These are phyloP conservation scores for Peronospora belbahrii DNA, from an alignment of 352 stramenopile species.

Conservation along the genomic window DNA sequence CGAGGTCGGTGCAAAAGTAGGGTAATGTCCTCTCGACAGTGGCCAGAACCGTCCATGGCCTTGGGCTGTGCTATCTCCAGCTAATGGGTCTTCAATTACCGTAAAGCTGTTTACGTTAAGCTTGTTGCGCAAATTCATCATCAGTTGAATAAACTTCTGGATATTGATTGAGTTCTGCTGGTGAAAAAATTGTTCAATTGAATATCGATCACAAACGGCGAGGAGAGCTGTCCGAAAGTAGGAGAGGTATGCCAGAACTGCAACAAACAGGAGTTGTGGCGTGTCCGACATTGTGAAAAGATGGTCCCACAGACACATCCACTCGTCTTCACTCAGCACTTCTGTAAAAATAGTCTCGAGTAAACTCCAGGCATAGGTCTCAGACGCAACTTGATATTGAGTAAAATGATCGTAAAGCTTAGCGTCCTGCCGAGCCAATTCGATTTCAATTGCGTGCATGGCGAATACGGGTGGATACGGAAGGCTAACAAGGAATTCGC, in stretches of 20 bases:
- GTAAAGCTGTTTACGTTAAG: conserved; percentile 31
- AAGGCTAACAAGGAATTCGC: conserved; percentile 72
- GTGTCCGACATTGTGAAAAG: conserved; percentile 68
- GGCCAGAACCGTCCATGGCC: conserved; percentile 35
- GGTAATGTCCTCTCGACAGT: conserved; percentile 63
- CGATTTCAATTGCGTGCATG: conserved; percentile 56
- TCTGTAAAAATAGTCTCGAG: conserved; percentile 85
- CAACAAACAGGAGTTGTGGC: conserved; percentile 52
- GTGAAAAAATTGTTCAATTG: conserved; percentile 81
- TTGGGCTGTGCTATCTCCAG: neutral
- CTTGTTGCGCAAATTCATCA: conserved; percentile 47
- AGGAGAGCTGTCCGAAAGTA: conserved; percentile 65
- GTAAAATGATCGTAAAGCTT: conserved; percentile 77
- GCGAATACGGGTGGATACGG: conserved; percentile 74
- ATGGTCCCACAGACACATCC: conserved; percentile 85
- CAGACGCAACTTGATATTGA: conserved; percentile 44
- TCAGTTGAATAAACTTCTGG: conserved; percentile 55
- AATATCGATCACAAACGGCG: conserved; percentile 38
- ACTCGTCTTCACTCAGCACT: conserved; percentile 82
- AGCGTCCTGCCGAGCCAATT: conserved; percentile 61
- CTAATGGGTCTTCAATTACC: conserved; percentile 3
- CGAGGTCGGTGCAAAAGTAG: conserved; percentile 70
- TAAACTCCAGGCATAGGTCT: conserved; percentile 80
- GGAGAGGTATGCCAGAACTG: conserved; percentile 62
- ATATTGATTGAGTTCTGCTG: conserved; percentile 80